These are phyloP conservation scores for Trametes polyzona DNA, from an alignment of 1,284 basidiomycete species.

Conservation along the genomic window DNA sequence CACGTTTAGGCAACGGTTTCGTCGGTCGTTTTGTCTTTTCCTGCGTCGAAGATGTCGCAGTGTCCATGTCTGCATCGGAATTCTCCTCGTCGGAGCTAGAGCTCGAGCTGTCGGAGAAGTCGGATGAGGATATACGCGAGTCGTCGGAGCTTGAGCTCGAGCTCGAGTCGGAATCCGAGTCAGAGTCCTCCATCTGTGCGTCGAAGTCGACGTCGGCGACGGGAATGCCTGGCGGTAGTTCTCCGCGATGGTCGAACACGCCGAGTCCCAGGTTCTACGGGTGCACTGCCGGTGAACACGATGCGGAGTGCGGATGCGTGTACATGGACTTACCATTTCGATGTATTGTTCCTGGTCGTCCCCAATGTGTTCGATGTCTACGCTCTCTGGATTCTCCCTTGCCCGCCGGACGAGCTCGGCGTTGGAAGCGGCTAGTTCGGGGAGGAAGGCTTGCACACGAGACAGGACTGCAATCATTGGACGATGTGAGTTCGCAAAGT, in stretches of 20 bases:
- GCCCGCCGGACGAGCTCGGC: constrained; percentile 48
- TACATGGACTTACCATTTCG: constrained; percentile 57
- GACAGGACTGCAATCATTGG: constrained; percentile 53
- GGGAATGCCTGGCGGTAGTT: constrained; percentile 17
- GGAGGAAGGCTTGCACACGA: constrained; percentile 66
- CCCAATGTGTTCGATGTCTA: constrained; percentile 66
- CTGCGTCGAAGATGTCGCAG: constrained; percentile 22
- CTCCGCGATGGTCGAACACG: constrained; percentile 54
- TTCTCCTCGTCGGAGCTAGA: constrained; percentile 4
- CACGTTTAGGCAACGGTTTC: constrained; percentile 33
- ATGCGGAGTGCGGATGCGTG: neutral
- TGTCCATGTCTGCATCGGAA: constrained; percentile 23
- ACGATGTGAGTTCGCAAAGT: neutral
- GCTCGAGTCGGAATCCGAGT: constrained; percentile 25
- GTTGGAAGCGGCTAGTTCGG: constrained; percentile 65
- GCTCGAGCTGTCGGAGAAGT: constrained; percentile 5
- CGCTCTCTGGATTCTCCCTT: constrained; percentile 52
- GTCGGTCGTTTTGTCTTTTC: constrained; percentile 24
- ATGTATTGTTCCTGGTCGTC: constrained; percentile 55
- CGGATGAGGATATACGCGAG: constrained; percentile 28
- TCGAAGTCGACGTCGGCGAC: constrained; percentile 30
- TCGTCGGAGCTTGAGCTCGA: constrained; percentile 20
- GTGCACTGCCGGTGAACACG: constrained; percentile 6
- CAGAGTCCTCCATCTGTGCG: constrained; percentile 16
- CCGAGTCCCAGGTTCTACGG: constrained; percentile 67